A percentile compares a stretch with the other conserved stretches of the same genome.
Conservation (phyloP, 2,329 filamentous ascomycete species). For the Rhynchosporium agropyri region DNA sequence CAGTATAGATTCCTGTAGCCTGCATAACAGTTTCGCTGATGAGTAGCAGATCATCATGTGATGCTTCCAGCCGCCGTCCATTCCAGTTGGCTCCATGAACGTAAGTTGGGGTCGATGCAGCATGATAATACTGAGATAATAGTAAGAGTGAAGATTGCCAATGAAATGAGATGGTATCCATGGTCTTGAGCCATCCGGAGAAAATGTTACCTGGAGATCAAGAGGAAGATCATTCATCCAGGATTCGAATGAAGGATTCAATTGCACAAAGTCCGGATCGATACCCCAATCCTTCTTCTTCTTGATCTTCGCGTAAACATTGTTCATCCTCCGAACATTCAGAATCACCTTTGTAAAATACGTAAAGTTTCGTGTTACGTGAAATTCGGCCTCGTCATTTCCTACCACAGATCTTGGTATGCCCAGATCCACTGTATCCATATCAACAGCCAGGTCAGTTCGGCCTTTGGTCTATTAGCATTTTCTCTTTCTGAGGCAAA, state of each 20-base stretch:
- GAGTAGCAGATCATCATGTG: conserved; percentile 86
- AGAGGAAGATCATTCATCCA: conserved; percentile 78
- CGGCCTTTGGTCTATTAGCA: conserved; percentile 57
- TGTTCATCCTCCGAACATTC: conserved; percentile 77
- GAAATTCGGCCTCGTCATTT: conserved; percentile 73
- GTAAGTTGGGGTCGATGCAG: conserved; percentile 85
- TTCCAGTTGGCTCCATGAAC: conserved; percentile 70
- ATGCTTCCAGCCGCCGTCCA: conserved; percentile 79
- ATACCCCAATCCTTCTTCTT: conserved; percentile 83
- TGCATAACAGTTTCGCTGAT: conserved; percentile 82
- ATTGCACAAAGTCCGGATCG: conserved; percentile 78
- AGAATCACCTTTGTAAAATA: conserved; percentile 78
- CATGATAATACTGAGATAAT: conserved; percentile 82
- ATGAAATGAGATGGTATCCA: conserved; percentile 87
- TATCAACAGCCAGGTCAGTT: conserved; percentile 74
- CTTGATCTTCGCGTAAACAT: conserved; percentile 72
- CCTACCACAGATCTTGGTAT: conserved; percentile 65
- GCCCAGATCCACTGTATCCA: conserved; percentile 75
- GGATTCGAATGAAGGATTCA: conserved; percentile 74
- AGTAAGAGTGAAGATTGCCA: conserved; percentile 88
- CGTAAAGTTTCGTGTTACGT: conserved; percentile 80
- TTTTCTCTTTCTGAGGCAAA: not conserved
- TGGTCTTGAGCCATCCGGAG: conserved; percentile 75
- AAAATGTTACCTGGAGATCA: conserved; percentile 78
- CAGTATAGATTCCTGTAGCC: conserved; percentile 81